Evolutionary conservation across 148 eudicot genomes (phyloP).

Genomic region (Dianthus caryophyllus): DNA sequence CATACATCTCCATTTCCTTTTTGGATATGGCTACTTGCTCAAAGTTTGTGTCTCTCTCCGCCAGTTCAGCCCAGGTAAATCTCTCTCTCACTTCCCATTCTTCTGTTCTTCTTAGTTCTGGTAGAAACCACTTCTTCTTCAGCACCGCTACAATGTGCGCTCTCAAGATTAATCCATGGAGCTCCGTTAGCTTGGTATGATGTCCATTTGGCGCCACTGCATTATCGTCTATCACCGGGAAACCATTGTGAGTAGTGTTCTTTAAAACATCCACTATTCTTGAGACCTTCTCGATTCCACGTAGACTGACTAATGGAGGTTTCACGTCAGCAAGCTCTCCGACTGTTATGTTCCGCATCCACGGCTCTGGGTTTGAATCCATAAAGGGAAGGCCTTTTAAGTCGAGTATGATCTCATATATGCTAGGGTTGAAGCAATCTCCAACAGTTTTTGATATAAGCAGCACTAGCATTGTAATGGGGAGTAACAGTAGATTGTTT

Average conservation of each 20-base stretch:
- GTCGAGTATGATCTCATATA: slow-evolving; percentile 74
- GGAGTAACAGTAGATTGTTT: slow-evolving; percentile 71
- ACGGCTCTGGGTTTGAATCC: slow-evolving; percentile 78
- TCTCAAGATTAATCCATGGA: slow-evolving; percentile 66
- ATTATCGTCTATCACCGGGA: slow-evolving; percentile 65
- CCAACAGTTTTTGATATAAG: slow-evolving; percentile 76
- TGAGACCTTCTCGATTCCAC: slow-evolving; percentile 69
- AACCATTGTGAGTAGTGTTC: slow-evolving; percentile 77
- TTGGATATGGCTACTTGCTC: slow-evolving; percentile 56
- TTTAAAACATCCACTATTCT: slow-evolving; percentile 58
- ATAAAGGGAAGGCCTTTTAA: slow-evolving; percentile 84
- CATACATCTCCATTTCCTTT: slow-evolving; percentile 75
- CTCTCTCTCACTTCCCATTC: slow-evolving; percentile 71
- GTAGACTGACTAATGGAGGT: slow-evolving; percentile 51
- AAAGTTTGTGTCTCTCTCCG: slow-evolving; percentile 53
- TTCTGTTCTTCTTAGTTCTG: slow-evolving; percentile 48
- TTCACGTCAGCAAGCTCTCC: slow-evolving; percentile 73
- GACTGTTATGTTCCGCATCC: slow-evolving; percentile 80
- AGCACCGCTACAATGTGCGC: slow-evolving; percentile 63
- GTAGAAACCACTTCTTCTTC: slow-evolving; percentile 72
- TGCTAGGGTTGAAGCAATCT: slow-evolving; percentile 78
- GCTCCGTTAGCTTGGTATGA: slow-evolving; percentile 30
- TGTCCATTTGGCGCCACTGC: slow-evolving; percentile 28
- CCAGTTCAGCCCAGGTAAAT: slow-evolving; percentile 60
- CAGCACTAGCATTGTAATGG: slow-evolving; percentile 87